Evolutionary conservation across 345 rosid species (phyloP), one percentile per base, ranked within the genome.

Genomic region (Lepidium aucheri): DNA sequence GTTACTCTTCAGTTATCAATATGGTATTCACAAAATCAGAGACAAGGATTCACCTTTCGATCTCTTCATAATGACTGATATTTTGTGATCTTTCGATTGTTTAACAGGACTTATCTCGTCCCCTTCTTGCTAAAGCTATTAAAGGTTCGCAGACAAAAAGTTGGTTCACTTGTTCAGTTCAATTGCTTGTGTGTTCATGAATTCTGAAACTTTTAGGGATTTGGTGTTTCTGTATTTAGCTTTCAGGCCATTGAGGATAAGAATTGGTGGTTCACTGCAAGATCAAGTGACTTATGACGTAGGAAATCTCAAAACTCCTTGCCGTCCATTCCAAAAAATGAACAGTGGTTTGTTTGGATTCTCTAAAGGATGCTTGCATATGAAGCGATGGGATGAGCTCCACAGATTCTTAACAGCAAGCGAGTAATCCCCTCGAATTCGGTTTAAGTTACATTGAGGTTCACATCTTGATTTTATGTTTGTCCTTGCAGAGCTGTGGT

Each of bases 251-350:
- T 77, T 90, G 85, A 86, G 97, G 83, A 82, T 94, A 82, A 83
- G 99, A 56, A 74, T 94, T 7, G 99, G 99, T 17, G 99, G 99
- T 58, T 90, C 99, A 50, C 78, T 94, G 79, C 99, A 94, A 88
- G 97, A 94, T 68, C 96, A 73, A 83, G 96, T 94, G 11, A 53
- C 76, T 34, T 94, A 94, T 59, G 86, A 86, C 73, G 82, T 88
- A 3, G 98, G 89, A 58, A 32, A 60, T 42, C 76, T 77, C 68
- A 75, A 69, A 60, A 60, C 79, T 80, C 92, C 86, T 35, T 93
- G 99, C 76, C 85, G 68, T 73, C 93, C 89, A 30, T 94, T 94
- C 50, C 16, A 65, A 63, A 86, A 77, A 75, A 84, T 73, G 81
- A 64, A 76, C 56, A 80, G 62, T 61, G 92, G 87, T 33, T 67